Evolutionary conservation across 192 early-diverging fungal species (phyloP), one percentile per base, ranked within the genome.

Genomic region (Dimargaris xerosporica): DNA sequence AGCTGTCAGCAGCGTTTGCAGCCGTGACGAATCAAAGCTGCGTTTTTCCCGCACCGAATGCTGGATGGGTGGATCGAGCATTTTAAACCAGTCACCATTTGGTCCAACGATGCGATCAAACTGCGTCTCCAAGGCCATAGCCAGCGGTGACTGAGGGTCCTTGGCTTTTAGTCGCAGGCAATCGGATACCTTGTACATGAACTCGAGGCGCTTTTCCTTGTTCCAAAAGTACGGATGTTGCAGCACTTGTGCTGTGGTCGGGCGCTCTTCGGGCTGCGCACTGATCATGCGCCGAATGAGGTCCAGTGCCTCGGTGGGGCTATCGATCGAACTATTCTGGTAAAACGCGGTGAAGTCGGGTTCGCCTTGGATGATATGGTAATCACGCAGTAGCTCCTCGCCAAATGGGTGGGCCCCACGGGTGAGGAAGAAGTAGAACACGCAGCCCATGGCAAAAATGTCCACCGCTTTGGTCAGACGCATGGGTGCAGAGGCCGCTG

Each of bases 211-310:
- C 71, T 89, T 80, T 45, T 87, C 70, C 0, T 89, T 70, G 16
- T 84, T 80, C 96, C 96, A 99, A 65, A 99, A 99, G 73, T 85
- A 99, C 21, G 96, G 96, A 68, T 99, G 96, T 12, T 77, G 70
- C 64, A 99, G 79, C 12, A 96, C 80, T 30, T 69, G 73, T 50
- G 78, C 75, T 0, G 93, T 82, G 44, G 80, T 82, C 3, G 91
- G 94, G 45, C 93, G 91, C 61, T 89, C 86, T 29, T 73, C 75
- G 19, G 85, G 83, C 44, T 91, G 75, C 29, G 79, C 77, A 3
- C 79, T 71, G 64, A 99, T 84, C 94, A 97, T 99, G 30, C 85
- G 77, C 29, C 80, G 77, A 64, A 99, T 88, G 68, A 99, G 68
- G 67, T 97, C 94, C 64, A 82, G 91, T 0, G 92, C 93, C 62